Evolutionary conservation across 2,329 filamentous ascomycete genomes (phyloP).

Genomic region (Pseudodiploospora longispora): DNA sequence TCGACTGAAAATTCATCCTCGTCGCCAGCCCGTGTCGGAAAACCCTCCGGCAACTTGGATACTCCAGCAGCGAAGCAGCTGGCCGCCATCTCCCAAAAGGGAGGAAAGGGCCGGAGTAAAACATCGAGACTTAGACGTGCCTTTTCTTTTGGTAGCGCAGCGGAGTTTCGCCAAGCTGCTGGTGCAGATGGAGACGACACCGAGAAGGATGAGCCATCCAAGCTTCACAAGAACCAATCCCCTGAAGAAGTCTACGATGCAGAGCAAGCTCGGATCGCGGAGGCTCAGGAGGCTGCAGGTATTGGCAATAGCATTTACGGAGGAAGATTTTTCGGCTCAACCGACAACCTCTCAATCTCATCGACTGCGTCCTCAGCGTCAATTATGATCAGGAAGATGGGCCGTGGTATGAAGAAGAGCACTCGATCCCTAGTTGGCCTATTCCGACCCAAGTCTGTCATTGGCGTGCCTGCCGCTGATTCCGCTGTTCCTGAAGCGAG

Average conservation of each 20-base stretch:
- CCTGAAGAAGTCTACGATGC: constrained; percentile 64
- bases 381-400: constrained; percentile 97
- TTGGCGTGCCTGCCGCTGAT: constrained; percentile 69
- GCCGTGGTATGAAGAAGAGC: constrained; percentile 93
- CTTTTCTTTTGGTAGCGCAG: constrained; percentile 93
- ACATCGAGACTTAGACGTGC: constrained; percentile 78
- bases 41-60: constrained; percentile 28
- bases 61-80: constrained; percentile 79
- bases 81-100: constrained; percentile 78
- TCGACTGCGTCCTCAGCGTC: constrained; percentile 86
- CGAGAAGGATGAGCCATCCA: constrained; percentile 34
- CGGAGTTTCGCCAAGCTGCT: constrained; percentile 73
- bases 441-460: constrained; percentile 87
- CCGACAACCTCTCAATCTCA: constrained; percentile 87
- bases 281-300: constrained; percentile 85
- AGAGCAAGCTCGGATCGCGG: constrained; percentile 84
- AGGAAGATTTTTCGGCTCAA: constrained; percentile 82
- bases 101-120: constrained; percentile 71
- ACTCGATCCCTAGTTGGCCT: constrained; percentile 85
- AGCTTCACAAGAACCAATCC: constrained; percentile 58
- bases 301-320: constrained; percentile 92
- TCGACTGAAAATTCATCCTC: constrained; percentile 35
- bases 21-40: constrained; percentile 21
- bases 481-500: constrained; percentile 57
- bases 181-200: constrained; percentile 46